A percentile compares a stretch with the other conserved stretches of the same genome.
Evolutionary conservation across 257 asterid genomes (phyloP).

Genomic region (Solanum chiquidenum): DNA sequence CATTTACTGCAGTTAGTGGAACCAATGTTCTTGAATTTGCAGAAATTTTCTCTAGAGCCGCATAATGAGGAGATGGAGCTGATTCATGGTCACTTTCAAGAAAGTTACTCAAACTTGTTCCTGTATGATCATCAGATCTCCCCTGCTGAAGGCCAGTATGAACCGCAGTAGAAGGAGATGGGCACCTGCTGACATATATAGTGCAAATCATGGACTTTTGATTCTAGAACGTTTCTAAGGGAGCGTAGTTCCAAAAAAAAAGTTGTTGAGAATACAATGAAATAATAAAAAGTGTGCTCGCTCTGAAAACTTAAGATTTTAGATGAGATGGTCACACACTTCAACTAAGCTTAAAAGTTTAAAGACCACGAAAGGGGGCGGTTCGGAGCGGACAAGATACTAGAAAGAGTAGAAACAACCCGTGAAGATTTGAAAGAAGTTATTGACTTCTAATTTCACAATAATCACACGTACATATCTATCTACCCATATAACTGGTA

Average conservation of each 20-base stretch:
- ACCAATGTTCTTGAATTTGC: slow-evolving; percentile 63
- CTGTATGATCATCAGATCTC: slow-evolving; percentile 25
- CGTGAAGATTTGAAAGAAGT: background rate
- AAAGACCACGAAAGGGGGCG: background rate
- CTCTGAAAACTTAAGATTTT: background rate
- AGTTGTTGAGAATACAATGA: background rate
- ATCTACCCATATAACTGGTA: background rate
- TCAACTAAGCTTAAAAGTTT: background rate
- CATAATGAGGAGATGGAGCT: slow-evolving; percentile 55
- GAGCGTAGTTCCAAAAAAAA: background rate
- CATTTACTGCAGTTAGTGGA: slow-evolving; percentile 35
- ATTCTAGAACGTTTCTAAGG: background rate
- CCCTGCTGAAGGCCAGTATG: slow-evolving; percentile 21
- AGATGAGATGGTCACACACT: background rate
- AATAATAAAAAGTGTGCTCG: background rate
- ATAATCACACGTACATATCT: background rate
- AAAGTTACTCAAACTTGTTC: slow-evolving; percentile 38
- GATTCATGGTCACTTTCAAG: slow-evolving; percentile 74
- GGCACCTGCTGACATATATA: slow-evolving; percentile 33
- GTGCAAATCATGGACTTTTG: background rate
- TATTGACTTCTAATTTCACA: background rate
- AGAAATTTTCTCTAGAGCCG: slow-evolving; percentile 35
- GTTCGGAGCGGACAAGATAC: background rate
- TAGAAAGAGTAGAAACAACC: background rate
- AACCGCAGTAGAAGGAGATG: slow-evolving; percentile 19